These are phyloP conservation scores for Chaetomium sp. DNA, from an alignment of 2,329 filamentous ascomycete species.

Conservation along the genomic window DNA sequence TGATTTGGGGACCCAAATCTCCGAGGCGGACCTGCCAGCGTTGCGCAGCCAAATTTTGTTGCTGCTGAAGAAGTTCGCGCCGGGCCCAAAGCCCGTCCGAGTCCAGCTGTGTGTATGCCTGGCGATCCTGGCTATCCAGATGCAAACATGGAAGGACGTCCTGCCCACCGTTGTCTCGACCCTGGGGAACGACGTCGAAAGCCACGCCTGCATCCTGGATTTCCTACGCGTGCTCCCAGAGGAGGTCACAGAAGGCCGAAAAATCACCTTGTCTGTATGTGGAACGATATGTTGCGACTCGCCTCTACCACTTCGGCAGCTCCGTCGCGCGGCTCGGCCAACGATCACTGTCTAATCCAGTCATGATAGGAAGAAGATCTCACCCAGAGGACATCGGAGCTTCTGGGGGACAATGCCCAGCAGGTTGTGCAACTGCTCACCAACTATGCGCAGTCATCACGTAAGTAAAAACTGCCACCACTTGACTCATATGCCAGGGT, in stretches of 20 bases:
- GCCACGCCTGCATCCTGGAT: constrained; percentile 83
- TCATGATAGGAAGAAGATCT: constrained; percentile 88
- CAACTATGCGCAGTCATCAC: constrained; percentile 85
- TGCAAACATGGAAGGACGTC: constrained; percentile 93
- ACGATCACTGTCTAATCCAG: constrained; percentile 39
- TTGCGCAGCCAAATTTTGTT: constrained; percentile 79
- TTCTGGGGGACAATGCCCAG: constrained; percentile 83
- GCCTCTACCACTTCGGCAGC: constrained; percentile 30
- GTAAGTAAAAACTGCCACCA: constrained; percentile 44
- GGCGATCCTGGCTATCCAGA: constrained; percentile 90
- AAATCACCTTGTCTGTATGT: constrained; percentile 98
- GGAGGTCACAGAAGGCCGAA: constrained; percentile 98
- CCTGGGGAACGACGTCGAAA: constrained; percentile 68
- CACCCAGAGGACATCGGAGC: constrained; percentile 72
- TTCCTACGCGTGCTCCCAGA: constrained; percentile 95
- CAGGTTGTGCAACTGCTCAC: constrained; percentile 82
- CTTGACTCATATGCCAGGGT: constrained; percentile 11
- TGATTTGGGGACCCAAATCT: constrained; percentile 79
- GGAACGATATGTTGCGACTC: constrained; percentile 52
- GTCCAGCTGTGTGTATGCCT: constrained; percentile 93
- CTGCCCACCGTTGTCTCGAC: constrained; percentile 72
- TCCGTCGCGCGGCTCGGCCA: constrained; percentile 31
- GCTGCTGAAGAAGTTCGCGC: constrained; percentile 72
- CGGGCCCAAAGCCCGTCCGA: constrained; percentile 76
- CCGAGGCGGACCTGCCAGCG: constrained; percentile 63